Evolutionary conservation across 495 filamentous ascomycete species (phyloP).

Genomic region (Chaetomium tenue): DNA sequence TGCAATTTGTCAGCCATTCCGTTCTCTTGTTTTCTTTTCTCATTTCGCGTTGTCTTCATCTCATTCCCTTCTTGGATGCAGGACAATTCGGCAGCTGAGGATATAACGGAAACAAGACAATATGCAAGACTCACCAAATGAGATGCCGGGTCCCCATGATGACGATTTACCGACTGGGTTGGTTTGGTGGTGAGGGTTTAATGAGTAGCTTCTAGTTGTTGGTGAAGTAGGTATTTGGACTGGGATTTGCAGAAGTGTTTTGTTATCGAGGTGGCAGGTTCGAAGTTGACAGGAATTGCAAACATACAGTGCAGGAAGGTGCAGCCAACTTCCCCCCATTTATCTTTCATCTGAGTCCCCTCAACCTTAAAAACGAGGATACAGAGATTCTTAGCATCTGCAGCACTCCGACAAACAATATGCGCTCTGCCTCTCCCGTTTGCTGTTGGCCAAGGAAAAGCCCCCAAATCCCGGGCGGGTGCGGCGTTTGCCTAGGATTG

Average conservation of each 20-base stretch:
- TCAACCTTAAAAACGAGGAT: neutral
- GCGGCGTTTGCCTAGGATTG: slow-evolving; percentile 15
- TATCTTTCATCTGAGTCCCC: neutral
- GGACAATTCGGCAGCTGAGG: neutral
- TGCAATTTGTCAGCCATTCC: neutral
- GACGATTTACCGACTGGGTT: neutral
- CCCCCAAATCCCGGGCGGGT: neutral
- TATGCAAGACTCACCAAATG: slow-evolving; percentile 17
- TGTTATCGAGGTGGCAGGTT: neutral
- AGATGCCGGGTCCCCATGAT: slow-evolving; percentile 23
- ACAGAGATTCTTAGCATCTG: neutral
- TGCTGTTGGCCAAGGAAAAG: neutral
- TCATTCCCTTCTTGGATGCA: neutral
- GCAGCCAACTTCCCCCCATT: neutral
- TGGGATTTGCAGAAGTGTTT: neutral
- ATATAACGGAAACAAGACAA: neutral
- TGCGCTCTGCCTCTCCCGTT: neutral
- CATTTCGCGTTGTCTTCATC: neutral
- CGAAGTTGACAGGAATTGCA: neutral
- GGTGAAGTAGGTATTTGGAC: neutral
- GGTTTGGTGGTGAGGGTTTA: neutral
- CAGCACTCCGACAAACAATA: neutral
- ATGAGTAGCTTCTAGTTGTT: neutral
- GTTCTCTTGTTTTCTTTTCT: neutral
- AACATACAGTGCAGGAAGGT: neutral